Evolutionary conservation across 768 basidiomycete species (phyloP).

Genomic region (Leucosporidium scottii): DNA sequence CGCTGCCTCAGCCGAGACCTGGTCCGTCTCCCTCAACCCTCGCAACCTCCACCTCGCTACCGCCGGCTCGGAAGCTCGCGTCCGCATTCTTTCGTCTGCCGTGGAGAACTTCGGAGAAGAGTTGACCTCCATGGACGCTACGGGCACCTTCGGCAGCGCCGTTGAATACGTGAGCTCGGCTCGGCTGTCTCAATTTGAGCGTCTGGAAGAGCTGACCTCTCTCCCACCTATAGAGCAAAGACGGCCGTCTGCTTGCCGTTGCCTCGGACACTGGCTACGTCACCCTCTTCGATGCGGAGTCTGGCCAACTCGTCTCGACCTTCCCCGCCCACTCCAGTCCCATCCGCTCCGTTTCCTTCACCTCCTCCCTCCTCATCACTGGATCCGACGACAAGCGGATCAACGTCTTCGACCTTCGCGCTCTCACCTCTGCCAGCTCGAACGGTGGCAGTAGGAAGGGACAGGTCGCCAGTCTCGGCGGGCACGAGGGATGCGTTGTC

Average conservation of each 20-base stretch:
- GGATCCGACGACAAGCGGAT: constrained; percentile 34
- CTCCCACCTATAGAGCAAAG: constrained; percentile 3
- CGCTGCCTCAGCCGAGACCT: constrained; percentile 18
- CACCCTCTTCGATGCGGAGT: constrained; percentile 25
- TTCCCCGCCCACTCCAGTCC: constrained; percentile 34
- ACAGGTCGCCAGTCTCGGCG: constrained; percentile 29
- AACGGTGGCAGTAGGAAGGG: constrained; percentile 19
- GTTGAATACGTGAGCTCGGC: constrained; percentile 22
- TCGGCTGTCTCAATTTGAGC: not conserved
- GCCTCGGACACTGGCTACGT: constrained; percentile 28
- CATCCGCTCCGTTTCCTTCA: constrained; percentile 31
- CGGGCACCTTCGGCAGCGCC: constrained; percentile 19
- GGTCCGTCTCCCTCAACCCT: constrained; percentile 31
- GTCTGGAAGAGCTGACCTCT: rapidly evolving
- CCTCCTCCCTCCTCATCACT: constrained; percentile 31
- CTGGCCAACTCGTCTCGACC: constrained; percentile 25
- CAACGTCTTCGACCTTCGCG: constrained; percentile 34
- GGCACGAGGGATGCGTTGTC: constrained; percentile 32
- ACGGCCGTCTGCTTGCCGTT: constrained; percentile 18
- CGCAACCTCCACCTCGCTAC: constrained; percentile 12
- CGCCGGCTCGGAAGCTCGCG: constrained; percentile 11
- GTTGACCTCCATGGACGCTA: constrained; percentile 17
- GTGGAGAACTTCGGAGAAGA: constrained; percentile 29
- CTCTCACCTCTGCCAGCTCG: constrained; percentile 3
- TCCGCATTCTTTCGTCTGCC: constrained; percentile 16